Conservation (phyloP, 2,329 filamentous ascomycete genomes). For the Diaporthe capsici region DNA sequence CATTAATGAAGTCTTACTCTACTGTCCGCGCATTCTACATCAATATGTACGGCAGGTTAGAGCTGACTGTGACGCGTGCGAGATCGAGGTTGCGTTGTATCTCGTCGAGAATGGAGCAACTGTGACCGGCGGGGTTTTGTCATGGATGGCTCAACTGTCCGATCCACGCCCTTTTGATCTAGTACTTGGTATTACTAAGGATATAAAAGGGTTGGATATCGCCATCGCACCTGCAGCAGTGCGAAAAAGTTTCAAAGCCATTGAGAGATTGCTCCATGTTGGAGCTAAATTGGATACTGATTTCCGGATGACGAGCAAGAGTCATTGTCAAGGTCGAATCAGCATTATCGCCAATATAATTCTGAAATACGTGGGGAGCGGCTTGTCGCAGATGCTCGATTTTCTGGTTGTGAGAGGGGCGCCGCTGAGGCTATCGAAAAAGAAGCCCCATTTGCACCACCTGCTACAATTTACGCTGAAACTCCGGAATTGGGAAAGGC, state of each 20-base stretch:
- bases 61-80: background rate
- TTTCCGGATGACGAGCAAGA: background rate
- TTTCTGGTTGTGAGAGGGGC: background rate
- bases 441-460: background rate
- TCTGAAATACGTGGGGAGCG: no score
- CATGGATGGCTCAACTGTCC: background rate
- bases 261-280: background rate
- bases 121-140: background rate
- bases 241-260: background rate
- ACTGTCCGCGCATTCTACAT: background rate
- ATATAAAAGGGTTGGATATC: background rate
- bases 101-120: background rate
- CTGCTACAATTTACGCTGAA: background rate
- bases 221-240: background rate
- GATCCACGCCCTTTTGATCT: background rate
- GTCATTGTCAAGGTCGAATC: background rate
- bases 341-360: background rate
- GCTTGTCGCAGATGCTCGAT: background rate
- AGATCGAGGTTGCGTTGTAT: background rate
- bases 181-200: background rate
- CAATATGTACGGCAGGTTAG: background rate
- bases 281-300: background rate
- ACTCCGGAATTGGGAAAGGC: rapidly evolving
- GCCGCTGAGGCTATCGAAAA: background rate
- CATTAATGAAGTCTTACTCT: background rate